Evolutionary conservation across 345 rosid genomes (phyloP).

Genomic region (Gossypioides kirkii): DNA sequence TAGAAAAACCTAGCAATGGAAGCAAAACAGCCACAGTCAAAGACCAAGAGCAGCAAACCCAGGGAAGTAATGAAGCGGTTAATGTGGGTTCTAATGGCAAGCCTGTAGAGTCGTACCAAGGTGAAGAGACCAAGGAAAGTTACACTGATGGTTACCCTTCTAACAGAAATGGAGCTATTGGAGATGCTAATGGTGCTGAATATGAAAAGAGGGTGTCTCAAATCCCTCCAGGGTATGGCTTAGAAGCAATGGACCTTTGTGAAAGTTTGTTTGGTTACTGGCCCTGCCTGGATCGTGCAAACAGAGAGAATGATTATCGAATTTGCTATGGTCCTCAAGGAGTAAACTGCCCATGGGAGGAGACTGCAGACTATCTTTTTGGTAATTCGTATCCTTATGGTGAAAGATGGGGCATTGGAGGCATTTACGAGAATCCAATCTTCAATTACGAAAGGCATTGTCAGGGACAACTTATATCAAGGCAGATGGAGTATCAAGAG

Average conservation of each 20-base stretch:
- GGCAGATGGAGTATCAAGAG: conserved; percentile 17
- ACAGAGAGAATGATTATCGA: conserved; percentile 15
- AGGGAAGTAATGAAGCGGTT: neutral
- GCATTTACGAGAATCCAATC: conserved; percentile 9
- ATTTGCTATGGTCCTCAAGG: conserved; percentile 11
- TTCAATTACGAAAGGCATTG: conserved; percentile 20
- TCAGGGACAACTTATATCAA: conserved; percentile 4
- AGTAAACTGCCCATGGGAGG: conserved; percentile 39
- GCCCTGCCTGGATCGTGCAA: conserved; percentile 50
- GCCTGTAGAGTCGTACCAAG: conserved; percentile 12
- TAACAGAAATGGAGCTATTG: conserved; percentile 10
- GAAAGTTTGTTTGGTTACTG: conserved; percentile 71
- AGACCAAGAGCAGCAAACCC: neutral
- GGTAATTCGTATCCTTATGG: conserved; percentile 59
- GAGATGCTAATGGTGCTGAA: conserved; percentile 11
- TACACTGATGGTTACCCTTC: neutral
- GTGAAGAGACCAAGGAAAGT: conserved; percentile 14
- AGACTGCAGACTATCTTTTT: conserved; percentile 63
- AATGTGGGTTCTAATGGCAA: neutral
- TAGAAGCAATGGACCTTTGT: conserved; percentile 75
- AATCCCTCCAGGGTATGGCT: conserved; percentile 65
- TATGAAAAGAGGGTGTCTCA: conserved; percentile 31
- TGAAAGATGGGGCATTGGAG: conserved; percentile 16
- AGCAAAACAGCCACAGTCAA: conserved; percentile 20
- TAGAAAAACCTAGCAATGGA: conserved; percentile 24